Evolutionary conservation across 371 early-diverging fungal species (phyloP), one percentile per base, ranked within the genome.

Genomic region (Mortierella sp.): DNA sequence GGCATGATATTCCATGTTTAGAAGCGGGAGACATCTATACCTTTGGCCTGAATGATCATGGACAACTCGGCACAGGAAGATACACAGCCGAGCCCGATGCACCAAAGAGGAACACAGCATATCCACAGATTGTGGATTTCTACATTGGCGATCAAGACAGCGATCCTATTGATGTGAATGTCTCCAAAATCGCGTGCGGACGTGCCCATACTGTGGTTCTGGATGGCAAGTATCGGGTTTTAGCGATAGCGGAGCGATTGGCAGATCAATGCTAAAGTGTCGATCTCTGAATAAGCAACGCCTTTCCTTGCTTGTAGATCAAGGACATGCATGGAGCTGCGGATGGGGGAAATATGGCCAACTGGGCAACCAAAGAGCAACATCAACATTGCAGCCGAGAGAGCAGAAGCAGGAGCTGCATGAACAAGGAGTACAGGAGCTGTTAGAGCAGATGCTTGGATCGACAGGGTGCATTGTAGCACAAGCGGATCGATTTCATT

Each of bases 301-400:
- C 25, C n/a, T 12, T 25, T 1, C 47, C 29, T 14, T 21, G 16
- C 6, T 27, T 29, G 7, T 73, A 73, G 74, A 63, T 51, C 13
- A 40, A 22, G 67, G 74, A 14, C 25, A 28, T 6, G 63, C 43
- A 1, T 73, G 74, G 74, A 73, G 63, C 55, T 67, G 74, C 27
- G 74, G 74, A 14, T 73, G 74, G 74, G 68, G 63, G 12, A 73
- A 73, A 40, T 67, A 73, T 63, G 67, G 74, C 1, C 74, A 73
- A 24, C 25, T 67, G 17, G 47, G 62, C n/a, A 55, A 46, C 7
- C 34, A 10, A 10, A 34, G 34, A 34, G 10, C 34, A 1, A 17
- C n/a, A 24, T 45, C n/a, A 9, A 3, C 31, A 13, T 28, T 17
- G 28, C 22, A 49, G 5, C 10, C 37, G 13, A 25, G 9, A 16